Conservation (phyloP, 768 basidiomycete species). For the Rhizopogon roseolus region DNA sequence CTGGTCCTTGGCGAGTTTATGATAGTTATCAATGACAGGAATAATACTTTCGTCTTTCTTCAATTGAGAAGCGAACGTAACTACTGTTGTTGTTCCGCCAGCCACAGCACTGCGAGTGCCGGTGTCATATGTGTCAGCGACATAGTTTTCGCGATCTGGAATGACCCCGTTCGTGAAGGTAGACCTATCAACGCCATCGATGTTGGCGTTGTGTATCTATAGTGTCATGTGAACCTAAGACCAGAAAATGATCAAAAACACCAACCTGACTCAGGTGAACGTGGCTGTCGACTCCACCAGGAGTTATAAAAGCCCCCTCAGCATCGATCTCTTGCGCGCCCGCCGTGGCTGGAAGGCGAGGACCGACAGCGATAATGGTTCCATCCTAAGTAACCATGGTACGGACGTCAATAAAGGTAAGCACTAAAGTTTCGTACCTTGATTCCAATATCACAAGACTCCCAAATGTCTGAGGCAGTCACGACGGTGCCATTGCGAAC, state of each 20-base stretch:
- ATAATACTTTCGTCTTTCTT: slow-evolving; percentile 14
- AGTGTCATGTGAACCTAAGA: background rate
- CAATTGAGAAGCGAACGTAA: slow-evolving; percentile 31
- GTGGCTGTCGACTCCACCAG: slow-evolving; percentile 32
- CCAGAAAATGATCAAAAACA: background rate
- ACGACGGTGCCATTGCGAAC: slow-evolving; percentile 11
- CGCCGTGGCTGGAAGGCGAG: slow-evolving; percentile 4
- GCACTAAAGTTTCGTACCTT: slow-evolving; percentile 3
- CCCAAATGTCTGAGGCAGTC: slow-evolving; percentile 10
- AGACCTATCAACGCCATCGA: slow-evolving; percentile 1
- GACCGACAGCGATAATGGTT: slow-evolving; percentile 21
- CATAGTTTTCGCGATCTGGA: slow-evolving; percentile 8
- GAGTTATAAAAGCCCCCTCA: slow-evolving; percentile 29
- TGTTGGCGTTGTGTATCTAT: slow-evolving; percentile 3
- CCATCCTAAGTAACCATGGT: slow-evolving; percentile 14
- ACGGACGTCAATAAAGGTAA: background rate
- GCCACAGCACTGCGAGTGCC: slow-evolving; percentile 25
- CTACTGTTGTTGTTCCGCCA: slow-evolving; percentile 31
- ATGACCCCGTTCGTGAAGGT: slow-evolving; percentile 2
- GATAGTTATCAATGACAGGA: slow-evolving; percentile 27
- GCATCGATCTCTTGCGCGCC: slow-evolving; percentile 28
- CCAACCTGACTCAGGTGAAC: slow-evolving; percentile 29
- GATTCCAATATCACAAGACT: slow-evolving; percentile 24
- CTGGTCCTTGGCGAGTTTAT: slow-evolving; percentile 23
- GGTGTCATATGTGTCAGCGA: slow-evolving; percentile 27